phyloP scores from a whole-genome alignment of 1,284 basidiomycete genomes.

The Mycena citricolor region DNA sequence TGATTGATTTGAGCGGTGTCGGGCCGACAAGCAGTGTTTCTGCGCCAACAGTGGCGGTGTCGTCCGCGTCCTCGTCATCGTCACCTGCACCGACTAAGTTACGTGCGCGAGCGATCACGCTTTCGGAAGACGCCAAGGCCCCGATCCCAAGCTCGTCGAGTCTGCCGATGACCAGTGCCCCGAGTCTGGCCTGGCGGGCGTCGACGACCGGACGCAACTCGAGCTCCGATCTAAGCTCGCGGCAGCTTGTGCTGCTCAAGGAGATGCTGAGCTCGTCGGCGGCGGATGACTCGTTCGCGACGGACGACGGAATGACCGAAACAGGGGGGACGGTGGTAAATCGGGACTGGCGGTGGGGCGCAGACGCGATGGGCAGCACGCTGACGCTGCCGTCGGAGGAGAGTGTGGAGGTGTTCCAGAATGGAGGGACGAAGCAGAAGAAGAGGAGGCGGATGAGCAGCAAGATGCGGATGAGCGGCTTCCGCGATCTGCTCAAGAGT shows the following conservation, averaged over 20 bases:
- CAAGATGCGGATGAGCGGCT: conserved; percentile 61
- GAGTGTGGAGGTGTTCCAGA: conserved; percentile 29
- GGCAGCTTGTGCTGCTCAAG: conserved; percentile 53
- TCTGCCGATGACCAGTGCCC: conserved; percentile 16
- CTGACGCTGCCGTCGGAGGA: conserved; percentile 73
- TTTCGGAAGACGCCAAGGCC: conserved; percentile 62
- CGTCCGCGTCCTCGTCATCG: too few relatives aligned
- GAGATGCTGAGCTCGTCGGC: conserved; percentile 46
- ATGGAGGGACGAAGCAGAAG: conserved; percentile 18
- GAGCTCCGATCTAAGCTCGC: conserved; percentile 66
- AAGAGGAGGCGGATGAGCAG: conserved; percentile 55
- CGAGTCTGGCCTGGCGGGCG: conserved; percentile 36
- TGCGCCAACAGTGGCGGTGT: conserved; percentile 33
- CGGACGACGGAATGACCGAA: conserved; percentile 19
- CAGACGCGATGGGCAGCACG: conserved; percentile 69
- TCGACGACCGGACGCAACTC: conserved; percentile 76
- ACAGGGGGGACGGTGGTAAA: conserved; percentile 38
- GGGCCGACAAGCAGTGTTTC: conserved; percentile 40
- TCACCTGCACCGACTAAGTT: conserved; percentile 44
- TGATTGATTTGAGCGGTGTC: conserved; percentile 78
- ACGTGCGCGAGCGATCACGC: conserved; percentile 68
- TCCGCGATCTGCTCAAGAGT: conserved; percentile 71
- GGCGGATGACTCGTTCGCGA: conserved; percentile 20
- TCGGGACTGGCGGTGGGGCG: conserved; percentile 69
- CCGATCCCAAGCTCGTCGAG: conserved; percentile 24